phyloP scores from a whole-genome alignment of 352 stramenopile species.

The Phytophthora gonapodyides region DNA sequence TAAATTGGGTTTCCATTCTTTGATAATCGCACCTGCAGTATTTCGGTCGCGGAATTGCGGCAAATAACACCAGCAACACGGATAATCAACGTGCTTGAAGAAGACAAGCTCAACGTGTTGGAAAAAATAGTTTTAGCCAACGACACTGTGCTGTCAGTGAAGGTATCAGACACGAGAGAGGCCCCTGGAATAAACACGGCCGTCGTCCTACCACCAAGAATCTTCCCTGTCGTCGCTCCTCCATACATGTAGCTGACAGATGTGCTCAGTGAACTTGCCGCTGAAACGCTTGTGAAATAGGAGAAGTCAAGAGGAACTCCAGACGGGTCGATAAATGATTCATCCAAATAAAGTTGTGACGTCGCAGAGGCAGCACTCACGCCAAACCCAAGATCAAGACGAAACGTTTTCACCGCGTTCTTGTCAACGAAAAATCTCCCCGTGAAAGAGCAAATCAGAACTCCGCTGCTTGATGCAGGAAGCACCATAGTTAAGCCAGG shows the following conservation, averaged over 20 bases:
- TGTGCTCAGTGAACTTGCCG: conserved; percentile 22
- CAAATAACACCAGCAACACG: conserved; percentile 47
- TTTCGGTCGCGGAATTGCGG: conserved; percentile 49
- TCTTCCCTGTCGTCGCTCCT: conserved; percentile 47
- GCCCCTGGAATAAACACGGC: conserved; percentile 44
- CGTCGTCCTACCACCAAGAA: conserved; percentile 46
- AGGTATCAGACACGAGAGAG: conserved; percentile 27
- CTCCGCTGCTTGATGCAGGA: conserved; percentile 27
- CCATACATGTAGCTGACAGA: conserved; percentile 46
- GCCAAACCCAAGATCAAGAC: conserved; percentile 50
- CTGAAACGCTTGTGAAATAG: conserved; percentile 33
- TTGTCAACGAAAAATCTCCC: conserved; percentile 63
- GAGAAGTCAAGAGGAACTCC: conserved; percentile 55
- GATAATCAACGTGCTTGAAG: conserved; percentile 51
- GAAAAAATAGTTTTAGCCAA: conserved; percentile 33
- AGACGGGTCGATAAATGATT: conserved; percentile 50
- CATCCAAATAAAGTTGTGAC: conserved; percentile 44
- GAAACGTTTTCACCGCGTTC: conserved; percentile 46
- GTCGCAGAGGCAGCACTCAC: conserved; percentile 6
- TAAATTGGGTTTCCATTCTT: conserved; percentile 35
- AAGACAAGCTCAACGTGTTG: conserved; percentile 29
- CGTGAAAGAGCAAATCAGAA: conserved; percentile 53
- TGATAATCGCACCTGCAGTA: conserved; percentile 38
- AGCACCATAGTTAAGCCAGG: conserved; percentile 35
- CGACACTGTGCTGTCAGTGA: conserved; percentile 25